phyloP scores from a whole-genome alignment of 257 asterid genomes.

The Cordia subcordata region DNA sequence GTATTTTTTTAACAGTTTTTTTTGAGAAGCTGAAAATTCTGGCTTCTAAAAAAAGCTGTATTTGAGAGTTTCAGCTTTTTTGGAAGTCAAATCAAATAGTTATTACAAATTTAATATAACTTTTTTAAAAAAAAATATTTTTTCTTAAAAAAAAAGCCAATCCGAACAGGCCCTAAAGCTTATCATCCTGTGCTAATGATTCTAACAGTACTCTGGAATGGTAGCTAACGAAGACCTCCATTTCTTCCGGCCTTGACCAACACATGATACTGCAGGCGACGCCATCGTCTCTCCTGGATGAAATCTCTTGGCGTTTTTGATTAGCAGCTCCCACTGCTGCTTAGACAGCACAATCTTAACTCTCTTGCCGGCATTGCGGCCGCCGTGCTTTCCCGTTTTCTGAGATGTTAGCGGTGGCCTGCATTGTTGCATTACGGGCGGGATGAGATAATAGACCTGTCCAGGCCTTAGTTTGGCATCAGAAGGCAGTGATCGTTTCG shows the following conservation, averaged over 20 bases:
- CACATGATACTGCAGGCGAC: conserved; percentile 17
- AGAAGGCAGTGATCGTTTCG: conserved; percentile 1
- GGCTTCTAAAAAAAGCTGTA: too few species aligned
- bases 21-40: too few species aligned
- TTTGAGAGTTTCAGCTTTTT: too few species aligned
- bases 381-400: conserved; percentile 8
- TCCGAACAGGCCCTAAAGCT: too few species aligned
- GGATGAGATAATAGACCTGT: conserved; percentile 16
- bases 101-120: too few species aligned
- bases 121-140: too few species aligned
- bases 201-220: conserved; percentile 34
- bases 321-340: conserved; percentile 49
- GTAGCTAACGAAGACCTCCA: conserved; percentile 57
- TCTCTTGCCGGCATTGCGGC: conserved; percentile 21
- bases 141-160: too few species aligned
- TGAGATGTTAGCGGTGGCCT: conserved; percentile 4
- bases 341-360: conserved; percentile 46
- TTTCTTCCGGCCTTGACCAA: conserved; percentile 14
- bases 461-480: conserved; percentile 23
- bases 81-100: too few species aligned
- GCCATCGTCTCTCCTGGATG: conserved; percentile 13
- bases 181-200: too few species aligned
- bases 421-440: conserved; percentile 7
- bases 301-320: conserved; percentile 26
- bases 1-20: too few species aligned